Percentiles rank a stretch among this genome's conserved stretches.
These are phyloP conservation scores for Pogostemon cablin DNA, from an alignment of 257 asterid genomes.

Conservation along the genomic window DNA sequence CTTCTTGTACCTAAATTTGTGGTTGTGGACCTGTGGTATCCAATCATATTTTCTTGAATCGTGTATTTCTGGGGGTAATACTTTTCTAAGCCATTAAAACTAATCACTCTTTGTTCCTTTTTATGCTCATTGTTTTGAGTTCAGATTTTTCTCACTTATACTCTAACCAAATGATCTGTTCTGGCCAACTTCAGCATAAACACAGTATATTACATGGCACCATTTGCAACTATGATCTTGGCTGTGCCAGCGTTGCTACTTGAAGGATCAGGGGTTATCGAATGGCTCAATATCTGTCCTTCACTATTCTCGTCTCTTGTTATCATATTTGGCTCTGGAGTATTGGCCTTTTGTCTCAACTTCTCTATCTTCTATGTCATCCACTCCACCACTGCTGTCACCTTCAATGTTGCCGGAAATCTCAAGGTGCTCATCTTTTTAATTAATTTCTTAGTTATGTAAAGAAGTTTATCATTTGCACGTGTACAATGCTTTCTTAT, in stretches of 20 bases:
- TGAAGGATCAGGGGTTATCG: constrained; percentile 78
- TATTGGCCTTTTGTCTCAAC: constrained; percentile 87
- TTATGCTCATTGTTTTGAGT: neutral
- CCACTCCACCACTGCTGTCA: constrained; percentile 97
- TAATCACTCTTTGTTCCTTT: neutral
- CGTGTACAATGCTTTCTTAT: neutral
- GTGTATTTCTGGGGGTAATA: neutral
- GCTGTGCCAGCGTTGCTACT: constrained; percentile 76
- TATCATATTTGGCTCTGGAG: constrained; percentile 85
- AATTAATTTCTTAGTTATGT: neutral
- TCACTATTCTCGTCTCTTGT: constrained; percentile 59
- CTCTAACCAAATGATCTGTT: constrained; percentile 4
- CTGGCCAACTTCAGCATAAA: constrained; percentile 61
- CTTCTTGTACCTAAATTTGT: neutral
- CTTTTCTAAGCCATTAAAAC: neutral
- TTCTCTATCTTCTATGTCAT: constrained; percentile 95
- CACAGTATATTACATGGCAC: constrained; percentile 98
- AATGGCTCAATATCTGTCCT: constrained; percentile 68
- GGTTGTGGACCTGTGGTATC: neutral
- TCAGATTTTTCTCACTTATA: neutral
- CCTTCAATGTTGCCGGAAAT: constrained; percentile 98
- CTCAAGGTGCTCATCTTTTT: constrained; percentile 66
- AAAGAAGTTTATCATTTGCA: neutral
- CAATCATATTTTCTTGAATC: neutral
- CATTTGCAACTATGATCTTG: constrained; percentile 92